Evolutionary conservation across 2,329 filamentous ascomycete genomes (phyloP), one percentile per base, ranked within the genome.

Genomic region (Aspergillus pseudotamarii): DNA sequence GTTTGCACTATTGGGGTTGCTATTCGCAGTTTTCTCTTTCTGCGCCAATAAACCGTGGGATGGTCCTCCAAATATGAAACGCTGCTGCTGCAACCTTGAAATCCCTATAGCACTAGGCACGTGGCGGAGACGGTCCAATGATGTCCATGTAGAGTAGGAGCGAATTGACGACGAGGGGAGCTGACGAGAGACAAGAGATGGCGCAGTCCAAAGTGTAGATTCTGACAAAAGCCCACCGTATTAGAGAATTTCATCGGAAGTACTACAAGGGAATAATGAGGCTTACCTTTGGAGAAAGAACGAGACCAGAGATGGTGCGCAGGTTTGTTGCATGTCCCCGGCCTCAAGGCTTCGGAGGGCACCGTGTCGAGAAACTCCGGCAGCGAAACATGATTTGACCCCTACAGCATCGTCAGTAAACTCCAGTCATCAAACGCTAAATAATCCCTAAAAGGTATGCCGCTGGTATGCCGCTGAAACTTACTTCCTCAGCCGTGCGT

Each of bases 1-100:
- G 50, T 91, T 91, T 32, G 93, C 90, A 77, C 93, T 98, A 64
- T 84, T 86, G 1, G 95, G 93, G 72, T 97, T 96, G 78, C 93
- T 91, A 80, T 98, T 99, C 43, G 95, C 96, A 28, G 91, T 91
- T 76, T 94, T 91, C 80, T 99, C 95, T 70, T 94, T 86, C 69
- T 92, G 91, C 38, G 93, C 93, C 38, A 99, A 86, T 61, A 94
- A 78, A 67, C 84, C 86, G 58, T 83, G 82, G 60, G 77, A 78
- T 26, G 76, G 69, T 9, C 78, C 77, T 48, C 78, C 78, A 59
- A 79, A 80, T 28, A 80, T 54, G 58, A 71, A 78, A 54, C 78
- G 71, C 57, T 76, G 76, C 41, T 79, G 75, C 48, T 79, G 73
- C 11, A 73, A 50, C 58, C 66, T 72, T 5, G 73, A 70, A 21